phyloP scores from a whole-genome alignment of 176 grass and related monocot genomes.

The Carex cristatella region DNA sequence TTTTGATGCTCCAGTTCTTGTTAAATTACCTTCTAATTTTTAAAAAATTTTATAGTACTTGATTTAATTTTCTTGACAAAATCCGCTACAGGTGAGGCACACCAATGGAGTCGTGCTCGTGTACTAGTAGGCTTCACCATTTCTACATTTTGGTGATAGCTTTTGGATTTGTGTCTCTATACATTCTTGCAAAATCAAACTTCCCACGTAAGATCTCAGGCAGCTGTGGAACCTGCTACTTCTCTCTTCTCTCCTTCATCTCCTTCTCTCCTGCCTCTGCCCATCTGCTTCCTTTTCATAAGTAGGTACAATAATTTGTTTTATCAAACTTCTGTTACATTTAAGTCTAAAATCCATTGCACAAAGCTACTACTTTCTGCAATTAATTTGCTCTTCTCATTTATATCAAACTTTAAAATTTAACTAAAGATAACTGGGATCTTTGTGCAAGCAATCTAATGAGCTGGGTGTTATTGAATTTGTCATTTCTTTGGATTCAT shows the following conservation, averaged over 20 bases:
- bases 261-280: background rate
- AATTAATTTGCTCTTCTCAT: background rate
- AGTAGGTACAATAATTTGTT: background rate
- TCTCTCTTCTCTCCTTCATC: background rate
- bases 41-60: background rate
- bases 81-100: background rate
- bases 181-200: background rate
- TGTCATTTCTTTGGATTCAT: background rate
- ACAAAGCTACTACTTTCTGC: background rate
- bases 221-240: background rate
- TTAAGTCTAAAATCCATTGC: background rate
- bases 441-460: background rate
- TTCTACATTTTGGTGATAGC: background rate
- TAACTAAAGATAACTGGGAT: background rate
- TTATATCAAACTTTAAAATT: background rate
- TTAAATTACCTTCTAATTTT: background rate
- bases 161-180: background rate
- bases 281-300: background rate
- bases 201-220: background rate
- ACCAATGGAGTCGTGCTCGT: background rate
- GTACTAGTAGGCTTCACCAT: background rate
- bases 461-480: background rate
- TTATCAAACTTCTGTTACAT: background rate
- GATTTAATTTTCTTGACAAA: background rate
- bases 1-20: background rate